Evolutionary conservation across 1,284 basidiomycete genomes (phyloP).

Genomic region (Sanghuangporus weigelae): DNA sequence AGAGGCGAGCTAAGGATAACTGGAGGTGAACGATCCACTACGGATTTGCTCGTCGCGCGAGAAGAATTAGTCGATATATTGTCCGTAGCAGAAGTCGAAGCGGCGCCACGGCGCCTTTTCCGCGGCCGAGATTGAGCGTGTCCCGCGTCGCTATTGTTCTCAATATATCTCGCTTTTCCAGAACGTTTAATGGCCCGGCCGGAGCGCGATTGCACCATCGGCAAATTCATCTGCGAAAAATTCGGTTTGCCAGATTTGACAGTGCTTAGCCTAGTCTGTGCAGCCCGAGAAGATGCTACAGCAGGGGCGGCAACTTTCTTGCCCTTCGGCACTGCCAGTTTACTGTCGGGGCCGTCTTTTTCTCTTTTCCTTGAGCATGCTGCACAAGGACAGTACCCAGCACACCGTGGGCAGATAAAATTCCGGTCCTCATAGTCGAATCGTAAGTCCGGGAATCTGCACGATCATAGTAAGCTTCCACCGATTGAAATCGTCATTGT

Average conservation of each 20-base stretch:
- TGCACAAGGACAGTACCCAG: too few species aligned
- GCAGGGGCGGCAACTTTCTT: too few species aligned
- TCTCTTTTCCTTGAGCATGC: too few species aligned
- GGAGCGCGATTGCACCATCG: neutral
- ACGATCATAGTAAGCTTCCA: too few species aligned
- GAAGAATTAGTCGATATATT: neutral
- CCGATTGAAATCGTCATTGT: too few species aligned
- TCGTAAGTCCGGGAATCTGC: too few species aligned
- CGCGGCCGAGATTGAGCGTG: neutral
- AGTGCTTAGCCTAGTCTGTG: too few species aligned
- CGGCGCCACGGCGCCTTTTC: neutral
- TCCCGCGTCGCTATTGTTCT: neutral
- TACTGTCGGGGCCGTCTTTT: too few species aligned
- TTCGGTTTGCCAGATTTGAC: neutral
- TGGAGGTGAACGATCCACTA: neutral
- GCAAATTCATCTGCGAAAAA: neutral
- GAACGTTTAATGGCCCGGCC: neutral
- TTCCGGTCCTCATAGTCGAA: too few species aligned
- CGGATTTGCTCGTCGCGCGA: neutral
- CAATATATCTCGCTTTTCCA: neutral
- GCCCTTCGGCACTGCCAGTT: too few species aligned
- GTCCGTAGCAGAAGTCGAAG: neutral
- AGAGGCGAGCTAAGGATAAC: neutral
- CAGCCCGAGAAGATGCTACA: too few species aligned
- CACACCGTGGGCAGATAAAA: too few species aligned